A percentile compares a stretch with the other conserved stretches of the same genome.
phyloP scores from a whole-genome alignment of 2,329 filamentous ascomycete genomes.

The Ascochyta pisi region DNA sequence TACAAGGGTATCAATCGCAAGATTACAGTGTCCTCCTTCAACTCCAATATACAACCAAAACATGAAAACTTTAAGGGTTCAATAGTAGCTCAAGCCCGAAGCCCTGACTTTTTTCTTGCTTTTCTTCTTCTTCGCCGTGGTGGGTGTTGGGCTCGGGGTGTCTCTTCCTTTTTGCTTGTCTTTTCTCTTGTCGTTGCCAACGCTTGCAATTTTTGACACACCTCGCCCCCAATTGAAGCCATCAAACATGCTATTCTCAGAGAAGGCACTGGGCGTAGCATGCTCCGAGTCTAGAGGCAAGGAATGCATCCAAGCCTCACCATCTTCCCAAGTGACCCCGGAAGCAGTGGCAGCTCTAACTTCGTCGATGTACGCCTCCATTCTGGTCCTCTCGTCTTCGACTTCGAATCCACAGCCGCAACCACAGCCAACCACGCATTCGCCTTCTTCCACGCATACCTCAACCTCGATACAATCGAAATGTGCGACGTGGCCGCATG shows the following conservation, averaged over 20 bases:
- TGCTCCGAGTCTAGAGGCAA: conserved; percentile 25
- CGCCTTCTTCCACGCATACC: conserved; percentile 32
- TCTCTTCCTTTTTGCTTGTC: conserved; percentile 20
- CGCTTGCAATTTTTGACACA: conserved; percentile 22
- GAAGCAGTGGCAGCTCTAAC: conserved; percentile 36
- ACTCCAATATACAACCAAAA: neutral
- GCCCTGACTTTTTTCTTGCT: conserved; percentile 34
- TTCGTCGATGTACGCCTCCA: conserved; percentile 41
- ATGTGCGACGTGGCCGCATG: conserved; percentile 48
- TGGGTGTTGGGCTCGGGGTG: conserved; percentile 21
- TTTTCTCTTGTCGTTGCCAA: conserved; percentile 17
- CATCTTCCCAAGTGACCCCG: conserved; percentile 37
- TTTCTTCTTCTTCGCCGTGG: conserved; percentile 29
- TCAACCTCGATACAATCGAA: conserved; percentile 44
- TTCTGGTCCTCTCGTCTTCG: conserved; percentile 31
- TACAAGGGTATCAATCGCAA: conserved; percentile 14
- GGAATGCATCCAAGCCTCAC: conserved; percentile 30
- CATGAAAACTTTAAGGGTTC: neutral
- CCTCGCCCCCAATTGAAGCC: conserved; percentile 28
- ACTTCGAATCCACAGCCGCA: conserved; percentile 41
- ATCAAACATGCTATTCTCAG: conserved; percentile 23
- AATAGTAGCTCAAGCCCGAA: conserved; percentile 42
- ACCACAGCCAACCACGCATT: conserved; percentile 41
- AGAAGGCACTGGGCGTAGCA: conserved; percentile 25
- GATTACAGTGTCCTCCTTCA: neutral